These are phyloP conservation scores for Diutina rugosa DNA, from an alignment of 1,139 yeast species.

Conservation along the genomic window DNA sequence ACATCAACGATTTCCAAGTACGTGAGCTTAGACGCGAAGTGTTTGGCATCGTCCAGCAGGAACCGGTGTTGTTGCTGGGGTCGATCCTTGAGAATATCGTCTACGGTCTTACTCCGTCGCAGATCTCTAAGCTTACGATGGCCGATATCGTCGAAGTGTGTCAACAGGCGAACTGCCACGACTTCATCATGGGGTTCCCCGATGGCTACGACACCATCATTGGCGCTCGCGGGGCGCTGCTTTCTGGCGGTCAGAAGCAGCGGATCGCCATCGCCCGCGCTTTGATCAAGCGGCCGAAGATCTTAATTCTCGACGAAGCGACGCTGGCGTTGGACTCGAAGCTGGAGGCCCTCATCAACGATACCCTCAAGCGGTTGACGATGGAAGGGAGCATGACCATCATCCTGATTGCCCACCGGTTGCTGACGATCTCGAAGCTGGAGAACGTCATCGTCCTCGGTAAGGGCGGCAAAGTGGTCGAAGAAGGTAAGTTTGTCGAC, in stretches of 20 bases:
- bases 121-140: slow-evolving; percentile 28
- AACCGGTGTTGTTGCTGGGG: slow-evolving; percentile 72
- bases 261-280: slow-evolving; percentile 84
- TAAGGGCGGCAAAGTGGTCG: slow-evolving; percentile 29
- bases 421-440: slow-evolving; percentile 57
- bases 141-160: slow-evolving; percentile 29
- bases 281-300: slow-evolving; percentile 46
- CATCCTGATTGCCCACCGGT: slow-evolving; percentile 83
- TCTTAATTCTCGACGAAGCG: slow-evolving; percentile 63
- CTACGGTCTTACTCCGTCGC: slow-evolving; percentile 53
- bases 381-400: slow-evolving; percentile 60
- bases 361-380: slow-evolving; percentile 40
- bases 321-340: slow-evolving; percentile 71
- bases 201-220: slow-evolving; percentile 42
- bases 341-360: slow-evolving; percentile 56
- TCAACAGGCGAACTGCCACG: slow-evolving; percentile 44
- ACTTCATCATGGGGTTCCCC: slow-evolving; percentile 34
- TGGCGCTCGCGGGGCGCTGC: slow-evolving; percentile 44
- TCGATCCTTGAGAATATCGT: slow-evolving; percentile 68
- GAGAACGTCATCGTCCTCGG: slow-evolving; percentile 46
- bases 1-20: slow-evolving; percentile 52
- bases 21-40: slow-evolving; percentile 55
- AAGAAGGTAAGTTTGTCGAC: slow-evolving; percentile 28
- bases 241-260: slow-evolving; percentile 85
- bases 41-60: slow-evolving; percentile 83